A percentile compares a stretch with the other conserved stretches of the same genome.
Conservation (phyloP, 345 rosid genomes). For the Boechera stricta region DNA sequence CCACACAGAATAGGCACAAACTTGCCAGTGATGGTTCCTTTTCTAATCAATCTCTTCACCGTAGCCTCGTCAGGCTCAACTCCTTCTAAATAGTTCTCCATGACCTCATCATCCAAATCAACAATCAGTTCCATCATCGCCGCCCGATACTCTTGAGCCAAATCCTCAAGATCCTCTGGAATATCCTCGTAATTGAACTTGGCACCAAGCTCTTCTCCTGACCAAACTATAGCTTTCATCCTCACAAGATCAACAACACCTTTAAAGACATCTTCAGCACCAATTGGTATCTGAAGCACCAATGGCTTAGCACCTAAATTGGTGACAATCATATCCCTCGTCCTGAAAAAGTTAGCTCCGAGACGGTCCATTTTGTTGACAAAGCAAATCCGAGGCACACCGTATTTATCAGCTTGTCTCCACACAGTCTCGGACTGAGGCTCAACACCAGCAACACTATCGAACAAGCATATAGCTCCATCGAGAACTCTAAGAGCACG, state of each 20-base stretch:
- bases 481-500: constrained; percentile 95
- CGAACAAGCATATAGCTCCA: constrained; percentile 95
- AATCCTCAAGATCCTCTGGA: constrained; percentile 78
- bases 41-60: constrained; percentile 75
- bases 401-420: constrained; percentile 99
- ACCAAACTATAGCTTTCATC: constrained; percentile 93
- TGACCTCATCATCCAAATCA: constrained; percentile 86
- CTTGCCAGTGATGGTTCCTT: constrained; percentile 70
- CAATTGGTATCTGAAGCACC: constrained; percentile 85
- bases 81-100: constrained; percentile 96
- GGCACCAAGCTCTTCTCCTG: constrained; percentile 98
- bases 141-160: constrained; percentile 74
- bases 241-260: constrained; percentile 86
- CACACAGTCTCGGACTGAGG: constrained; percentile 99
- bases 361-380: constrained; percentile 97
- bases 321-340: constrained; percentile 91
- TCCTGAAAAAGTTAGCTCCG: constrained; percentile 93
- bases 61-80: constrained; percentile 88
- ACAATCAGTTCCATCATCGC: constrained; percentile 73
- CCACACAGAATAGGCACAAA: constrained; percentile 94
- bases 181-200: constrained; percentile 78
- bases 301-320: constrained; percentile 96
- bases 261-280: constrained; percentile 80
- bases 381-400: constrained; percentile 96
- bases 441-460: constrained; percentile 99